Percentiles rank a stretch among this genome's conserved stretches.
These are phyloP conservation scores for Lepidium campestre DNA, from an alignment of 441 rosid species.

Conservation along the genomic window DNA sequence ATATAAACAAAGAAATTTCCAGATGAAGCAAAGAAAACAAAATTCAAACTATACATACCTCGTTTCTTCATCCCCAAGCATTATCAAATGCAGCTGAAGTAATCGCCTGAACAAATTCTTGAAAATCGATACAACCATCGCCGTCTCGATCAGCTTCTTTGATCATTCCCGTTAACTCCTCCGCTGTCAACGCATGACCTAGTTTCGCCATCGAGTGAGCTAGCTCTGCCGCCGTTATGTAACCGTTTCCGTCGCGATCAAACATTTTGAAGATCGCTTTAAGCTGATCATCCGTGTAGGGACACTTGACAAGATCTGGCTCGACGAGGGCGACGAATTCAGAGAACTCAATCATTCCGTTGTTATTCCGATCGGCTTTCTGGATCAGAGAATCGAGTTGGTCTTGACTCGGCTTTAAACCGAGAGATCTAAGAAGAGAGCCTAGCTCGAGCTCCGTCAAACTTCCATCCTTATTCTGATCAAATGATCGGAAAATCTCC, in stretches of 20 bases:
- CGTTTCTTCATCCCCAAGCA: slow-evolving; percentile 33
- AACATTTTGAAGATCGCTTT: slow-evolving; percentile 29
- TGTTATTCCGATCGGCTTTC: slow-evolving; percentile 30
- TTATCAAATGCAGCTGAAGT: slow-evolving; percentile 61
- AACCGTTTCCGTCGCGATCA: slow-evolving; percentile 34
- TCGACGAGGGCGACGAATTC: slow-evolving; percentile 31
- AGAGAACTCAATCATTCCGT: slow-evolving; percentile 30
- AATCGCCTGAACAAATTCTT: slow-evolving; percentile 59
- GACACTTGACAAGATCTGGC: slow-evolving; percentile 30
- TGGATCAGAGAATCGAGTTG: slow-evolving; percentile 29
- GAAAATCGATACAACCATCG: slow-evolving; percentile 57
- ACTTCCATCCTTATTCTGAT: slow-evolving; percentile 32
- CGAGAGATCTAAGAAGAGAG: slow-evolving; percentile 32
- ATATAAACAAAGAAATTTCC: not conserved
- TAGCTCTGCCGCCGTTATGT: slow-evolving; percentile 34
- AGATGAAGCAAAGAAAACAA: not conserved
- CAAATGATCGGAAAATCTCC: slow-evolving; percentile 34
- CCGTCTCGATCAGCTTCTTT: slow-evolving; percentile 72
- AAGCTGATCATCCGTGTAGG: slow-evolving; percentile 30
- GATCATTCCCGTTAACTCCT: slow-evolving; percentile 72
- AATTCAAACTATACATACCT: slow-evolving; percentile 3
- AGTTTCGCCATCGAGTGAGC: slow-evolving; percentile 36
- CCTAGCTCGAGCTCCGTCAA: slow-evolving; percentile 31
- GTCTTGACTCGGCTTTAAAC: slow-evolving; percentile 32
- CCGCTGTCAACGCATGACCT: slow-evolving; percentile 49